Evolutionary conservation across 257 asterid species (phyloP), one percentile per base, ranked within the genome.

Genomic region (Knoxia roxburghii): DNA sequence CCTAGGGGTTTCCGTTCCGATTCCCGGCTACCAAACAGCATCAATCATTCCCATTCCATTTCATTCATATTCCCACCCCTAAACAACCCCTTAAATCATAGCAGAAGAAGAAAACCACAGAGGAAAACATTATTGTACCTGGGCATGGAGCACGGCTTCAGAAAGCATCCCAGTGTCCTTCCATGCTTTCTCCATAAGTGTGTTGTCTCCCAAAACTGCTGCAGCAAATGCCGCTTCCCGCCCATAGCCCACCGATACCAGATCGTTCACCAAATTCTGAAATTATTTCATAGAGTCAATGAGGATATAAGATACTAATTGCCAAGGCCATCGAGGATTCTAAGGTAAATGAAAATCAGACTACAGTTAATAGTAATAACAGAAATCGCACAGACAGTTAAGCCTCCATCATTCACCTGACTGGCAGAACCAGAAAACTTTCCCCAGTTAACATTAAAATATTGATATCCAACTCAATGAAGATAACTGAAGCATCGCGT

Each of bases 131-230:
- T 68, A 3, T 37, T 37, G 24, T 88, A 94, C 97, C 24, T 88
- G 97, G 80, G 99, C 87, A 75, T 94, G 97, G 45, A 90, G 90
- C 45, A 94, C 99, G 45, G 99, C 95, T 81, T 94, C 99, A 20
- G 99, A 97, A 62, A 94, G 95, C 99, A 94, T 94, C 70, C 97
- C 99, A 8, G 99, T 94, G 4, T 88, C 95, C 61, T 87, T 90
- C 99, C 97, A 94, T 66, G 97, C 93, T 80, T 88, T 94, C 77
- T 94, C 99, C 96, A 94, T 90, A 67, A 94, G 96, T 63, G 78
- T 75, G 69, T 94, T 90, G 83, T 94, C 99, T 30, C 97, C 99
- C 85, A 94, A 79, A 65, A 94, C 89, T 30, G 97, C 96, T 17
- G 96, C 97, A 29, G 97, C 95, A 76, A 94, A 94, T 73, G 99